These are phyloP conservation scores for Fusarium napiforme DNA, from an alignment of 2,329 filamentous ascomycete species.

Conservation along the genomic window DNA sequence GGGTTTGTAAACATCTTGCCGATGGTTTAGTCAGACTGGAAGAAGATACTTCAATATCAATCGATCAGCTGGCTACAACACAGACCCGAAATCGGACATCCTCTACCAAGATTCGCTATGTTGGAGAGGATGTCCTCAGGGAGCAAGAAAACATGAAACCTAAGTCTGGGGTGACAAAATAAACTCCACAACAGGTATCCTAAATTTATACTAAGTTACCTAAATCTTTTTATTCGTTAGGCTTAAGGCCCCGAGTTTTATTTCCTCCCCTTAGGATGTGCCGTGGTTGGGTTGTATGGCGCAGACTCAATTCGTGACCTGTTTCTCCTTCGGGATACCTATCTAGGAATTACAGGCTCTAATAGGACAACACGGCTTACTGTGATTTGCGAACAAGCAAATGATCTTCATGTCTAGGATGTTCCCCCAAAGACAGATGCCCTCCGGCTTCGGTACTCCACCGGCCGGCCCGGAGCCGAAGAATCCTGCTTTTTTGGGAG, in stretches of 20 bases:
- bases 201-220: too few relatives aligned
- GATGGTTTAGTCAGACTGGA: background rate
- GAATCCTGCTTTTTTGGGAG: slow-evolving; percentile 10
- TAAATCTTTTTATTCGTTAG: too few relatives aligned
- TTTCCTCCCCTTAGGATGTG: background rate
- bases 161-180: too few relatives aligned
- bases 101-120: slow-evolving; percentile 12
- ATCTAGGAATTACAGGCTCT: slow-evolving; percentile 15
- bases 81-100: slow-evolving; percentile 30
- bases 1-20: slow-evolving; percentile 8
- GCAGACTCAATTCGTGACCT: slow-evolving; percentile 17
- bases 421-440: slow-evolving; percentile 4
- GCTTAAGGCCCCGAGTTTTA: too few relatives aligned
- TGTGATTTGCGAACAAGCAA: slow-evolving; percentile 31
- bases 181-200: too few relatives aligned
- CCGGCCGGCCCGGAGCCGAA: slow-evolving; percentile 34
- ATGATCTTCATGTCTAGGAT: slow-evolving; percentile 17
- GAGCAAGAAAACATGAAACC: too few relatives aligned
- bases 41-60: background rate
- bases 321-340: slow-evolving; percentile 30
- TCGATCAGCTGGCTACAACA: slow-evolving; percentile 9
- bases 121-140: background rate
- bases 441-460: slow-evolving; percentile 20
- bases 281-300: slow-evolving; percentile 21
- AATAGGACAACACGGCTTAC: background rate